Conservation (phyloP, 768 basidiomycete species). For the Tylopilus rubrobrunneus region DNA sequence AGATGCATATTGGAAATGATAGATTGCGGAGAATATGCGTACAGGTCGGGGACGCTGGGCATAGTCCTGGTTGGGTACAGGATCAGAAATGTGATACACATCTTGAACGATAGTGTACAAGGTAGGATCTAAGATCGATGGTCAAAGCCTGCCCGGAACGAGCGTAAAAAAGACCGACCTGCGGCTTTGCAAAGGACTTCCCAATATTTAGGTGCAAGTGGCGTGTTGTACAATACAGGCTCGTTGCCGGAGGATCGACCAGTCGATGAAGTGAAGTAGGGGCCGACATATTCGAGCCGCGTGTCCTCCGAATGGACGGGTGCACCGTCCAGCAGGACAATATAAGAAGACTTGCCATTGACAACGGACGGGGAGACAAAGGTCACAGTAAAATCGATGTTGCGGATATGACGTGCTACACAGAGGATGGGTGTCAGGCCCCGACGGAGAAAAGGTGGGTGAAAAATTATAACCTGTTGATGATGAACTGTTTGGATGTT, state of each 20-base stretch:
- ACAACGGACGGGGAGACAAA: conserved; percentile 49
- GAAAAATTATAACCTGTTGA: background rate
- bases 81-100: conserved; percentile 37
- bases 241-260: conserved; percentile 26
- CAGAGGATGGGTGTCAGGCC: conserved; percentile 6
- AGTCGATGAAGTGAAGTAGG: conserved; percentile 29
- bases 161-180: conserved; percentile 37
- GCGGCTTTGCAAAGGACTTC: conserved; percentile 48
- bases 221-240: conserved; percentile 52
- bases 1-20: conserved; percentile 48
- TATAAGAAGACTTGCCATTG: conserved; percentile 51
- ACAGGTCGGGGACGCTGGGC: conserved; percentile 25
- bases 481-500: conserved; percentile 11
- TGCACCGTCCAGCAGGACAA: conserved; percentile 46
- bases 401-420: conserved; percentile 48
- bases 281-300: conserved; percentile 30
- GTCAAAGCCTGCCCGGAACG: background rate
- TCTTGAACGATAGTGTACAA: conserved; percentile 65
- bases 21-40: conserved; percentile 53
- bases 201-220: conserved; percentile 66
- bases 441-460: background rate
- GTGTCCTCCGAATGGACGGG: conserved; percentile 52
- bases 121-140: conserved; percentile 53
- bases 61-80: conserved; percentile 17
- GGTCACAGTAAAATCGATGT: conserved; percentile 67